A percentile compares a stretch with the other conserved stretches of the same genome.
Conservation (phyloP, 23 red algal species). For the Agarophyton chilense region DNA sequence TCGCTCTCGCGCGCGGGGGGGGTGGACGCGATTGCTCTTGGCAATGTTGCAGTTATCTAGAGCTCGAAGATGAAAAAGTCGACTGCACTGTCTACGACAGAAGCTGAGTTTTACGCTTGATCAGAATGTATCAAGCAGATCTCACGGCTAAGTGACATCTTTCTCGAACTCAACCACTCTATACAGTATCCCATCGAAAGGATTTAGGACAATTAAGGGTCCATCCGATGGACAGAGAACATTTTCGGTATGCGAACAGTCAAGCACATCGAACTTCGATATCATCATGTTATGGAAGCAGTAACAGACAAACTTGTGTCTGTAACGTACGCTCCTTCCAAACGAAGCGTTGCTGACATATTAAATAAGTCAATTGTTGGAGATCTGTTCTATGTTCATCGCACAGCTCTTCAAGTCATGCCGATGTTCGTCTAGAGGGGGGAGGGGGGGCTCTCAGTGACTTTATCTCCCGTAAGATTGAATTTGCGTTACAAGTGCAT, state of each 20-base stretch:
- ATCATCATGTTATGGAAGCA: not conserved
- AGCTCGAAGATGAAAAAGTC: not conserved
- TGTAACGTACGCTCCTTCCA: not conserved
- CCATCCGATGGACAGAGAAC: not conserved
- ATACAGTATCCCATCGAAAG: not conserved
- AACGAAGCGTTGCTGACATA: not conserved
- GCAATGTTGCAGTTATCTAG: conserved; percentile 1
- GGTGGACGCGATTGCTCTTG: not conserved
- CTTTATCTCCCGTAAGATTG: too few relatives aligned
- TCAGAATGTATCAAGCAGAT: conserved; percentile 26
- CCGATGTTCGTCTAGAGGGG: not conserved
- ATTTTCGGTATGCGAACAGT: not conserved
- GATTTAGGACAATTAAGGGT: too few relatives aligned
- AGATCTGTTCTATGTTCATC: not conserved
- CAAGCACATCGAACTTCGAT: not conserved
- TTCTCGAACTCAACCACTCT: conserved; percentile 7
- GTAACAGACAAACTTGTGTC: not conserved
- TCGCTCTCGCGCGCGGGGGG: not conserved
- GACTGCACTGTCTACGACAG: too few relatives aligned
- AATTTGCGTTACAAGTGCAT: too few relatives aligned
- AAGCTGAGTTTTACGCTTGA: not conserved
- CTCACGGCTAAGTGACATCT: not conserved
- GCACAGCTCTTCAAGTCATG: not conserved
- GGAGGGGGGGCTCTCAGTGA: too few relatives aligned
- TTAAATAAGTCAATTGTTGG: conserved; percentile 9